Percentiles rank a stretch among this genome's conserved stretches.
Evolutionary conservation across 164 flowering plant genomes (phyloP).

Genomic region (Kalanchoe fedtschenkoi): DNA sequence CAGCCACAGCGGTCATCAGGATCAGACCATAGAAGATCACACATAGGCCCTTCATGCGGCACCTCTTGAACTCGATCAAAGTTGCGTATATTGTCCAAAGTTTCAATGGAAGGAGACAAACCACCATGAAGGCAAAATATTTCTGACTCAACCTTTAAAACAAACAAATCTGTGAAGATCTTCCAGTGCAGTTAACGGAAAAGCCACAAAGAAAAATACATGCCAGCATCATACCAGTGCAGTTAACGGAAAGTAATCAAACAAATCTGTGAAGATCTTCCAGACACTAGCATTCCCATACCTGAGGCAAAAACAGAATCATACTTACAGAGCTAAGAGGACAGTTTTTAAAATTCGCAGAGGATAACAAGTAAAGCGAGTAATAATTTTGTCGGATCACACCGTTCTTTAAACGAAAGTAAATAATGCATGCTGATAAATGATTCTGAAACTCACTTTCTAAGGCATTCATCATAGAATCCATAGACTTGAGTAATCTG

Average conservation of each 20-base stretch:
- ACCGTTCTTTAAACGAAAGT: too few relatives aligned
- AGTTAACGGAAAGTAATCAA: conserved; percentile 86
- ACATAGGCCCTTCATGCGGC: conserved; percentile 96
- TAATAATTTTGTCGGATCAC: too few relatives aligned
- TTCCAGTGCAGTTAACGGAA: too few relatives aligned
- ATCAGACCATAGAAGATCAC: conserved; percentile 94
- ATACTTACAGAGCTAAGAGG: too few relatives aligned
- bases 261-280: conserved; percentile 87
- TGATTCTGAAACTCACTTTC: conserved; percentile 62
- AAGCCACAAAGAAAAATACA: too few relatives aligned
- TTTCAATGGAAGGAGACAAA: conserved; percentile 88
- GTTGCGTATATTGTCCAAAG: conserved; percentile 78
- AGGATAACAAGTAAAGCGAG: too few relatives aligned
- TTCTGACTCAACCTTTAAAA: conserved; percentile 81
- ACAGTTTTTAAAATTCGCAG: too few relatives aligned
- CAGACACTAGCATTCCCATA: conserved; percentile 92
- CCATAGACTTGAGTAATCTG: conserved; percentile 99
- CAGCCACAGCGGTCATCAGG: conserved; percentile 99
- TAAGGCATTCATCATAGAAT: conserved; percentile 92
- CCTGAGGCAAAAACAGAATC: too few relatives aligned
- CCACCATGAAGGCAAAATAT: conserved; percentile 97
- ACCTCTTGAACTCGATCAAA: conserved; percentile 98
- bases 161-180: conserved; percentile 4
- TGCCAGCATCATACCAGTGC: conserved; percentile 94
- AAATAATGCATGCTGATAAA: neutral